Evolutionary conservation across 306 rosid species (phyloP).

Genomic region (Myrica gale): DNA sequence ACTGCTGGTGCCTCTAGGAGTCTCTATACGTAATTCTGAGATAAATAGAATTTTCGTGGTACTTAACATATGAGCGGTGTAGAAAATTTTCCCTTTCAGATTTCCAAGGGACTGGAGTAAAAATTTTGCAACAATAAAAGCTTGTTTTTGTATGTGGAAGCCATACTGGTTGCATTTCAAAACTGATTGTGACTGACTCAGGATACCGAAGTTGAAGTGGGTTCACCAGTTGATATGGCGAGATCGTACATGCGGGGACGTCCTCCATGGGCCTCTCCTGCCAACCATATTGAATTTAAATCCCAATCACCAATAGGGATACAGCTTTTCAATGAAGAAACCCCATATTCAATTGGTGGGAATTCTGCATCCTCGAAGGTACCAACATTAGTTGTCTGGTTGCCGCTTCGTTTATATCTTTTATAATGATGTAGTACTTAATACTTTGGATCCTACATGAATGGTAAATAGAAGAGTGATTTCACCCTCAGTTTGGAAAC

Average conservation of each 20-base stretch:
- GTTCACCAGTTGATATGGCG: conserved; percentile 91
- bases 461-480: neutral
- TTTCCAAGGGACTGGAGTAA: neutral
- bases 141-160: neutral
- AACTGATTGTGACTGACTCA: conserved; percentile 31
- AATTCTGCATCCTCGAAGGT: conserved; percentile 67
- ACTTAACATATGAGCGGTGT: neutral
- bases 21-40: neutral
- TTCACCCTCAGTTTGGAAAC: neutral
- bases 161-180: conserved; percentile 1
- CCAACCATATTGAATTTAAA: conserved; percentile 43
- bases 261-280: conserved; percentile 88
- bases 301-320: conserved; percentile 52
- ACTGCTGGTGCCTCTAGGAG: neutral
- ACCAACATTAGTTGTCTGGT: neutral
- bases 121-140: neutral
- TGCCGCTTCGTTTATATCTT: neutral
- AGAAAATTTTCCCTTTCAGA: neutral
- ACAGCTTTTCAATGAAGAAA: conserved; percentile 64
- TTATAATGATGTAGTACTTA: conserved; percentile 7
- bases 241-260: conserved; percentile 77
- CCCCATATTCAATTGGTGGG: conserved; percentile 56
- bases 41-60: neutral
- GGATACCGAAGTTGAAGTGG: conserved; percentile 61
- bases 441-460: neutral